These are phyloP conservation scores for Rhipidocladum racemiflorum DNA, from an alignment of 176 grass and related monocot genomes.

Conservation along the genomic window DNA sequence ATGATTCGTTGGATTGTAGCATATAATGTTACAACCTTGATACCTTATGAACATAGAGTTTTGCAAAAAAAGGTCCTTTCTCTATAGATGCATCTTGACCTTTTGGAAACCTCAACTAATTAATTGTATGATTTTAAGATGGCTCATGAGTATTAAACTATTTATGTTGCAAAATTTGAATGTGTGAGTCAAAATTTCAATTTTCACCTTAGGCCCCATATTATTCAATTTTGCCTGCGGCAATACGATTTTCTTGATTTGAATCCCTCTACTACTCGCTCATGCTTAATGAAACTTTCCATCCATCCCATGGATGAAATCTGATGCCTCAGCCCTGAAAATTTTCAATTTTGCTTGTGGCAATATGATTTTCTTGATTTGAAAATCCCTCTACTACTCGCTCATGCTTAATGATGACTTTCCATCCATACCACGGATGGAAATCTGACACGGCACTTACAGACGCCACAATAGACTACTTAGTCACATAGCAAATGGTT, in stretches of 20 bases:
- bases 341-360: background rate
- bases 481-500: background rate
- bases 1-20: slow-evolving; percentile 14
- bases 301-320: too few species aligned
- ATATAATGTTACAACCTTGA: background rate
- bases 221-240: background rate
- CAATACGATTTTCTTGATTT: background rate
- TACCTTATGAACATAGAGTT: background rate
- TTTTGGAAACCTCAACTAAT: background rate
- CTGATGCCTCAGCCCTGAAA: background rate
- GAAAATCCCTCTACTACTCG: background rate
- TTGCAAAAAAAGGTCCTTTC: background rate
- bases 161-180: slow-evolving; percentile 19
- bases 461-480: background rate
- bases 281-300: too few species aligned
- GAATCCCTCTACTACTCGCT: background rate
- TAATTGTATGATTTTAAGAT: background rate
- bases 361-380: background rate
- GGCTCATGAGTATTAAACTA: background rate
- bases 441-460: background rate
- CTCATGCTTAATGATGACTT: background rate
- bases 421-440: background rate
- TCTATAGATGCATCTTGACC: background rate
- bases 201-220: background rate
- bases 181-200: slow-evolving; percentile 14